Evolutionary conservation across 2,329 filamentous ascomycete genomes (phyloP), one percentile per base, ranked within the genome.

Genomic region (Colletotrichum liaoningense): DNA sequence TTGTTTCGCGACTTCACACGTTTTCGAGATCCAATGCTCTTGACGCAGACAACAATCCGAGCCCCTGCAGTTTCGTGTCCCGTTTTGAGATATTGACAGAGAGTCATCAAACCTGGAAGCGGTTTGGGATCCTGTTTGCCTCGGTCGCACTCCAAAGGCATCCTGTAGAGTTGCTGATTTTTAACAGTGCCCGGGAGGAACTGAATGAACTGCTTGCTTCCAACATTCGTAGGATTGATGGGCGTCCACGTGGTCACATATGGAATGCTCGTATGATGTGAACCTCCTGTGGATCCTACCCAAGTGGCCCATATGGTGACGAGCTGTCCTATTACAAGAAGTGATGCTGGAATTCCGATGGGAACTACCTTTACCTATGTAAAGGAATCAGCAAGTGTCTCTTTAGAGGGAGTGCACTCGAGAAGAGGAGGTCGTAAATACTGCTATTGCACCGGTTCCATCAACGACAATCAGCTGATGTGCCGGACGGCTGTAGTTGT

Each of bases 281-380:
- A 73, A 33, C 83, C 80, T n/a, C 85, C 83, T 19, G 84, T 81
- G 52, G 86, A 83, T n/a, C 86, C 85, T 57, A 91, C 83, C 74
- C 90, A 89, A 8, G 86, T 86, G 1, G 89, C 86, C 88, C 88
- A 92, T 9, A 91, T 79, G 0, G 87, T 88, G 19, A 91, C 81
- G 1, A 91, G 83, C 49, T 87, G 86, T 3, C 90, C 89, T 2
- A 92, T 80, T 8, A 65, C 26, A 16, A 75, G 35, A 9, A 22
- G 55, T 9, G 73, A 60, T 14, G 57, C 57, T 3, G 84, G 81
- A 5, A 89, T 79, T 52, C 79, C 81, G 80, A 84, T 87, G 26
- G 75, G 79, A 63, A 75, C 77, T 3, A 91, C 79, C 59, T 87
- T 87, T 55, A 89, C 80, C 87, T 88, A 19, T 22, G 14, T n/a